Evolutionary conservation across 768 basidiomycete species (phyloP).

Genomic region (Tricholoma sp.): DNA sequence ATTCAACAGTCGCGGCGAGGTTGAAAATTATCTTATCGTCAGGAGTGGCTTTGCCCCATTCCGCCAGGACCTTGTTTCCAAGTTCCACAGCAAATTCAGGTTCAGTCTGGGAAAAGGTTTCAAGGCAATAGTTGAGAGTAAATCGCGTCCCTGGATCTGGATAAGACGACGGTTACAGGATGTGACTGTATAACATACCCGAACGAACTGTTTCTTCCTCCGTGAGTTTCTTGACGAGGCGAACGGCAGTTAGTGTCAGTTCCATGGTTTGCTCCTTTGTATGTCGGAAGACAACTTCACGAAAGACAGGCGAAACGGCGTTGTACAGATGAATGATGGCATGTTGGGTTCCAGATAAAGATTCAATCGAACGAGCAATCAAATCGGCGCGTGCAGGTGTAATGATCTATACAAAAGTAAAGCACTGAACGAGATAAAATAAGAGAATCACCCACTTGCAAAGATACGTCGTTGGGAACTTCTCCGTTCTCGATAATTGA

Average conservation of each 20-base stretch:
- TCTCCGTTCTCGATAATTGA: conserved; percentile 59
- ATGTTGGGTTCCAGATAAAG: conserved; percentile 69
- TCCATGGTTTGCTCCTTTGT: conserved; percentile 69
- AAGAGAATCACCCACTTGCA: conserved; percentile 49
- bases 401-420: conserved; percentile 46
- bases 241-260: conserved; percentile 67
- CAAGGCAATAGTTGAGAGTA: conserved; percentile 81
- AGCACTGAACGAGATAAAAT: not conserved
- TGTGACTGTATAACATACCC: conserved; percentile 24
- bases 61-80: conserved; percentile 65
- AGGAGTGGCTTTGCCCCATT: conserved; percentile 64
- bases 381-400: conserved; percentile 78
- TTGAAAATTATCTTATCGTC: conserved; percentile 78
- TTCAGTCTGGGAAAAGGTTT: conserved; percentile 84
- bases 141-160: conserved; percentile 46
- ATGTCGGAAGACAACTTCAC: conserved; percentile 76
- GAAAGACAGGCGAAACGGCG: conserved; percentile 72
- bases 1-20: conserved; percentile 79
- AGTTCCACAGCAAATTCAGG: conserved; percentile 74
- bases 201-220: conserved; percentile 61
- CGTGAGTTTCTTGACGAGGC: conserved; percentile 61
- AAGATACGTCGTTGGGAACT: conserved; percentile 73
- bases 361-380: conserved; percentile 66
- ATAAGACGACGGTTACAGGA: not conserved
- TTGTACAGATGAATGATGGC: conserved; percentile 90